Conservation (phyloP, 805 yeast genomes). For the Maudiozyma barnettii region DNA sequence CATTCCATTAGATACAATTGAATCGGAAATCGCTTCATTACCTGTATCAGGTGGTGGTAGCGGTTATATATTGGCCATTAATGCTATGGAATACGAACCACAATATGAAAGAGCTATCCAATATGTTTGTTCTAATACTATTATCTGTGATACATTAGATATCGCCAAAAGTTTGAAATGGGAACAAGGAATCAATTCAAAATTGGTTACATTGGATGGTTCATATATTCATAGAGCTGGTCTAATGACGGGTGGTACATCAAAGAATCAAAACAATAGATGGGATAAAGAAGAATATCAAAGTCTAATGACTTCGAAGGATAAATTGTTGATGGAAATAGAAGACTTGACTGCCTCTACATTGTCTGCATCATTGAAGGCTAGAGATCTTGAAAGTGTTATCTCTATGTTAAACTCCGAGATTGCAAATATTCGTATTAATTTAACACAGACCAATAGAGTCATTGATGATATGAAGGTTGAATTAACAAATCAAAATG, state of each 20-base stretch:
- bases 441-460: conserved; percentile 37
- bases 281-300: conserved; percentile 71
- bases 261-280: conserved; percentile 36
- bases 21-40: conserved; percentile 48
- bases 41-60: conserved; percentile 9
- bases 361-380: conserved; percentile 46
- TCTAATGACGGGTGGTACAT: conserved; percentile 83
- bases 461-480: conserved; percentile 35
- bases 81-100: conserved; percentile 61
- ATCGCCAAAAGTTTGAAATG: conserved; percentile 68
- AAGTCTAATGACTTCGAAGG: conserved; percentile 40
- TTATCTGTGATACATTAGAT: conserved; percentile 63
- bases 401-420: conserved; percentile 41
- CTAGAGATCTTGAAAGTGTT: conserved; percentile 49
- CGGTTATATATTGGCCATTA: conserved; percentile 43
- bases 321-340: conserved; percentile 39
- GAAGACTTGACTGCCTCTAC: conserved; percentile 32
- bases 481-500: conserved; percentile 44
- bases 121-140: conserved; percentile 68
- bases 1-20: conserved; percentile 77
- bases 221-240: conserved; percentile 78
- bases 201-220: conserved; percentile 76
- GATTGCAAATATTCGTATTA: conserved; percentile 36
- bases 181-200: conserved; percentile 47
- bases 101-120: conserved; percentile 66